Percentiles rank a stretch among this genome's conserved stretches.
Evolutionary conservation across 345 rosid species (phyloP).

Genomic region (Moricandia arvensis): DNA sequence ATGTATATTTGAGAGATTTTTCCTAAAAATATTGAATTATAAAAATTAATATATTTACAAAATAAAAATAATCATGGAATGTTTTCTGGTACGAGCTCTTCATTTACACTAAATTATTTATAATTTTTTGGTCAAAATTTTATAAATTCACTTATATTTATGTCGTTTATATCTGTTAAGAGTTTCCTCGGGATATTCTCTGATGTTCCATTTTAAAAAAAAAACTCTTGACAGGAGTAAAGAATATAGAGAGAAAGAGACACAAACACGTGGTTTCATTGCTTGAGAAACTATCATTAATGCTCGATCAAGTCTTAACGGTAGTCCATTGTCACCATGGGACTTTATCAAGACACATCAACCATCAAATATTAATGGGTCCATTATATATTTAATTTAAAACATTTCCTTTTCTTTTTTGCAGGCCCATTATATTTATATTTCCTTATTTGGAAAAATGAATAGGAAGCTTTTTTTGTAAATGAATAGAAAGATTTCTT

Average conservation of each 20-base stretch:
- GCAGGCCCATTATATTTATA: slow-evolving; percentile 12
- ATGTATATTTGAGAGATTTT: too few species aligned
- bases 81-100: too few species aligned
- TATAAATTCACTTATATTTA: too few species aligned
- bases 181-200: background rate
- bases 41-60: too few species aligned
- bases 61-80: too few species aligned
- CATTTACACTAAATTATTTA: too few species aligned
- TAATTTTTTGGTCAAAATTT: too few species aligned
- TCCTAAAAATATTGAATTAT: too few species aligned
- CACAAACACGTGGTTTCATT: slow-evolving; percentile 21
- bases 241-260: background rate
- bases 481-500: too few species aligned
- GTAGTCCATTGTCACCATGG: background rate
- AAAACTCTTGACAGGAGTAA: background rate
- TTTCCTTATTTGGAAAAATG: background rate
- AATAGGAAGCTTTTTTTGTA: background rate
- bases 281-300: slow-evolving; percentile 7
- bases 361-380: background rate
- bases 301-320: slow-evolving; percentile 6
- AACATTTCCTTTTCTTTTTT: background rate
- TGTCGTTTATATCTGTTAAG: background rate
- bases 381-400: background rate
- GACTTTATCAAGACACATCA: background rate
- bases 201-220: background rate